Evolutionary conservation across 164 flowering plant genomes (phyloP).

Genomic region (Taxillus chinensis): DNA sequence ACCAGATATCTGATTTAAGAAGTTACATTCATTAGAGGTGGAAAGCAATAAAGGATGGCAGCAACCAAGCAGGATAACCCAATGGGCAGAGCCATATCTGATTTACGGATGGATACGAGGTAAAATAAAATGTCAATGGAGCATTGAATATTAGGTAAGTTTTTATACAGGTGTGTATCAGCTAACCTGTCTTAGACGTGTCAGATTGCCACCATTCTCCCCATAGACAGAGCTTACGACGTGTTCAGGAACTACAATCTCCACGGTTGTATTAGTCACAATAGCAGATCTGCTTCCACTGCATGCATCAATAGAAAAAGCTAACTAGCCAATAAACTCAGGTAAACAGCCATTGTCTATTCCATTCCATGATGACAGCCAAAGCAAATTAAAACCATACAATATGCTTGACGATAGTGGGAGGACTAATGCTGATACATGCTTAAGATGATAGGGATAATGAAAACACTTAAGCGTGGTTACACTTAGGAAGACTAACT

Average conservation of each 20-base stretch:
- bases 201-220: conserved; percentile 35
- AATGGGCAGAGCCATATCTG: not conserved
- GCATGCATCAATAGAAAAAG: conserved; percentile 1
- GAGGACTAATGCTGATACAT: no score
- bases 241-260: conserved; percentile 33
- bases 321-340: not conserved
- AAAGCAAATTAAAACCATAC: no score
- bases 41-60: no score
- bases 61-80: not conserved
- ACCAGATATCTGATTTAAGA: conserved; percentile 32
- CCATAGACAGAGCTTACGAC: conserved; percentile 32
- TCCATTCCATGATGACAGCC: no score
- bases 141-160: not conserved
- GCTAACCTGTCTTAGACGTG: conserved; percentile 38
- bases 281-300: conserved; percentile 22
- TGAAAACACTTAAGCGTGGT: no score
- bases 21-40: not conserved
- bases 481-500: no score
- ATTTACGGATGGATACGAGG: not conserved
- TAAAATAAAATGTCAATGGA: not conserved
- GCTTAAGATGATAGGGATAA: no score
- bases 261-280: conserved; percentile 23
- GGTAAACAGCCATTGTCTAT: not conserved
- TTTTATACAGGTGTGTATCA: not conserved
- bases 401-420: no score